These are phyloP conservation scores for Sphagnum tenellum DNA, from an alignment of 225 moss, liverwort and hornwort species.

Conservation along the genomic window DNA sequence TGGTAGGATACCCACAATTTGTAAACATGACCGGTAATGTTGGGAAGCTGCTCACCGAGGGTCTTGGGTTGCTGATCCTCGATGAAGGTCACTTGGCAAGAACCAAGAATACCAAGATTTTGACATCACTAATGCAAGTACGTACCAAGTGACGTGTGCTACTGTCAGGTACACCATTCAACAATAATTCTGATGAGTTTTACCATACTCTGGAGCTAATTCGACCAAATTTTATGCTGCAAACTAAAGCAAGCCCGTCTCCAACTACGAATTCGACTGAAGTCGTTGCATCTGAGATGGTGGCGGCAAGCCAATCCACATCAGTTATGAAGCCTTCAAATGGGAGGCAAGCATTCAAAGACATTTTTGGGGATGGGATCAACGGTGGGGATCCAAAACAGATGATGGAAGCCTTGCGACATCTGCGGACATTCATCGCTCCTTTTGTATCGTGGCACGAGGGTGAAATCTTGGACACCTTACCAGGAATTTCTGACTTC, in stretches of 20 bases:
- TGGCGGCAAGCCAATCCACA: conserved; percentile 1
- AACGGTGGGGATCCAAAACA: conserved; percentile 30
- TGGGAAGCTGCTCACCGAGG: conserved; percentile 34
- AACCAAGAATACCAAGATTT: conserved; percentile 60
- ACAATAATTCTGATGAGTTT: conserved; percentile 91
- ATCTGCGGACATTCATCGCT: conserved; percentile 46
- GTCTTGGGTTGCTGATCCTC: conserved; percentile 62
- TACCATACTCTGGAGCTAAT: conserved; percentile 75
- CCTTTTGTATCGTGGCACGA: conserved; percentile 86
- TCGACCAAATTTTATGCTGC: conserved; percentile 66
- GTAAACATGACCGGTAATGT: conserved; percentile 41
- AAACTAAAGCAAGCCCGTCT: conserved; percentile 21
- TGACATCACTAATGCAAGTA: conserved; percentile 56
- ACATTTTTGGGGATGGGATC: conserved; percentile 38
- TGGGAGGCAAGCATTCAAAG: conserved; percentile 43
- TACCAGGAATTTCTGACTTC: conserved; percentile 74
- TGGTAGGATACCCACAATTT: conserved; percentile 63
- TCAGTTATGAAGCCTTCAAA: conserved; percentile 8
- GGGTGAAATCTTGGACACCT: conserved; percentile 54
- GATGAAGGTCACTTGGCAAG: conserved; percentile 89
- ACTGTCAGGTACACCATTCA: conserved; percentile 80
- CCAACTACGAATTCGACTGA: conserved; percentile 27
- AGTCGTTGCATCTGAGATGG: no score
- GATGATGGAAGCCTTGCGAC: conserved; percentile 42
- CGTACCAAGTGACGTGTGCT: conserved; percentile 74